Base-by-base conservation (phyloP, 2,329 filamentous ascomycete species). In the Graphilbum ipis-grandicollis region DNA sequence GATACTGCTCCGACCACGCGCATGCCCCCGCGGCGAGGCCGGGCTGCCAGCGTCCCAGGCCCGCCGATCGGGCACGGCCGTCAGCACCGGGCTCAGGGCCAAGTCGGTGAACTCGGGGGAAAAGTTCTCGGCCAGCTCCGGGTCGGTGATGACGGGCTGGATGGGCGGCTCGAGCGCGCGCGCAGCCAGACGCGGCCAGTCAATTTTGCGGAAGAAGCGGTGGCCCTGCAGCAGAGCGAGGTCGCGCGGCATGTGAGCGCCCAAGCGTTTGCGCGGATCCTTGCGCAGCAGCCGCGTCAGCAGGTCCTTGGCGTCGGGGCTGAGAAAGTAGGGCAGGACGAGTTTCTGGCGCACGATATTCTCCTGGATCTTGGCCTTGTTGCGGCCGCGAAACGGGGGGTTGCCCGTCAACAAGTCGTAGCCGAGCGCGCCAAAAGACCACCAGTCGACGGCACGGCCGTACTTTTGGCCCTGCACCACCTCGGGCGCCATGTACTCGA, bases 401-500 rank as follows among this genome's bases (percentile, higher is more conserved):
- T 77, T 77, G 37, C 92, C 90, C 9, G 88, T 96, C 54, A 98
- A 76, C 26, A 98, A 65, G 54, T 98, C 90, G 55, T 78, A 93
- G 25, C 83, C 85, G 33, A 98, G 69, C 3, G 88, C 86, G 26
- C 92, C 90, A 33, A 98, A 77, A 5, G 86, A 93, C 90, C 90
- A 98, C 88, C 88, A 98, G 59, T 98, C 90, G 15, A 94, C 92
- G 2, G 85, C 78, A 56, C 86, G 88, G 50, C 88, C 86, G 55
- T 98, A 98, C 46, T 82, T 77, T 45, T 81, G 76, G 42, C 85
- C 86, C 43, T 77, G 71, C 42, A 98, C 75, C 36, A 98, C 81
- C 58, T 98, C 90, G 1, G 90, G 90, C 0, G 90, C 92, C 90
- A 98, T 98, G 67, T 98, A 98, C 55, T 96, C 90, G 40, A 94